A percentile compares a stretch with the other conserved stretches of the same genome.
These are phyloP conservation scores for Dactylella cylindrospora DNA, from an alignment of 2,329 filamentous ascomycete species.

Conservation along the genomic window DNA sequence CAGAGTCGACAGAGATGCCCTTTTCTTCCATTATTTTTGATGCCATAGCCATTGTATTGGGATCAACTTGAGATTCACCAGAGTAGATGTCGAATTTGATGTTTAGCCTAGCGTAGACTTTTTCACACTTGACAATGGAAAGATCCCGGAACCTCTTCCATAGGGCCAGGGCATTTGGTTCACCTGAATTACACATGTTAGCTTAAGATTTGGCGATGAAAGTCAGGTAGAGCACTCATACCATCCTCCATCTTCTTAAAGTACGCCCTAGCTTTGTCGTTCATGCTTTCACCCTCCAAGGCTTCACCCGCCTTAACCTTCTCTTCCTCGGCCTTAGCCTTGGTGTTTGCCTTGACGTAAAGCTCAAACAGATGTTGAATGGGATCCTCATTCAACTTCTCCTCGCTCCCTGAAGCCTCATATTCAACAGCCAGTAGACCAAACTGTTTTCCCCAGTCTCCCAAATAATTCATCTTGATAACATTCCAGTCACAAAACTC, in stretches of 20 bases:
- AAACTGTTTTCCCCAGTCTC: slow-evolving; percentile 76
- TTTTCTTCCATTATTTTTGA: slow-evolving; percentile 65
- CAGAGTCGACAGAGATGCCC: slow-evolving; percentile 67
- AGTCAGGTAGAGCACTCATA: not conserved
- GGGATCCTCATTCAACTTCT: slow-evolving; percentile 69
- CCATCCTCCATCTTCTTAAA: slow-evolving; percentile 71
- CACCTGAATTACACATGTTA: slow-evolving; percentile 51
- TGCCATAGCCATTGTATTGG: slow-evolving; percentile 66
- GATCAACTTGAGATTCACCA: slow-evolving; percentile 72
- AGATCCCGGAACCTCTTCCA: slow-evolving; percentile 69
- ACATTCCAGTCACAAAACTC: slow-evolving; percentile 70
- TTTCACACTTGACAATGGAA: slow-evolving; percentile 67
- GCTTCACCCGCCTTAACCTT: slow-evolving; percentile 51
- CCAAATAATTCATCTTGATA: slow-evolving; percentile 71
- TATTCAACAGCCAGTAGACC: slow-evolving; percentile 71
- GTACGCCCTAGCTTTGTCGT: slow-evolving; percentile 73
- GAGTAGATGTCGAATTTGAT: slow-evolving; percentile 71
- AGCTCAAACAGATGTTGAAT: slow-evolving; percentile 81
- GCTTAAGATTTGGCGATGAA: not conserved
- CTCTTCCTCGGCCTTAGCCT: slow-evolving; percentile 58
- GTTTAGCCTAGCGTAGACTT: slow-evolving; percentile 70
- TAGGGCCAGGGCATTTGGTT: slow-evolving; percentile 61
- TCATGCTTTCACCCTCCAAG: slow-evolving; percentile 52
- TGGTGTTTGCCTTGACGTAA: slow-evolving; percentile 72
- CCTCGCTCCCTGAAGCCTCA: slow-evolving; percentile 72